phyloP scores from a whole-genome alignment of 2,329 filamentous ascomycete species.

The Fusarium musae region DNA sequence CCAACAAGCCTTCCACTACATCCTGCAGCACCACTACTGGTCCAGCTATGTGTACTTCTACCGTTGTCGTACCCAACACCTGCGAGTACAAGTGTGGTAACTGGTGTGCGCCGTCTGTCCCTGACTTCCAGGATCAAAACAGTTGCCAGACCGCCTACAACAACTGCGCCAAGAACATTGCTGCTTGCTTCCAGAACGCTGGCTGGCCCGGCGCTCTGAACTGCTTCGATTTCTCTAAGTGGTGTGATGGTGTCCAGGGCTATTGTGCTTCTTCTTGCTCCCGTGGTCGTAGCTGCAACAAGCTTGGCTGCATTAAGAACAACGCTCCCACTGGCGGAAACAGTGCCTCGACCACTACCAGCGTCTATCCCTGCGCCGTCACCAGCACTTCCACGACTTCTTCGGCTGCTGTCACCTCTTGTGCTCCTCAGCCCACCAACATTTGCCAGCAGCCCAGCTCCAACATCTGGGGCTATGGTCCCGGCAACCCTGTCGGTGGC shows the following conservation, averaged over 20 bases:
- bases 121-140: conserved; percentile 57
- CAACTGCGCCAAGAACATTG: conserved; percentile 59
- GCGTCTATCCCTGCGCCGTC: conserved; percentile 48
- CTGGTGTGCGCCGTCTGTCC: conserved; percentile 64
- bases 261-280: conserved; percentile 57
- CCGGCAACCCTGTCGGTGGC: conserved; percentile 66
- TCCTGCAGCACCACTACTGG: conserved; percentile 50
- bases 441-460: conserved; percentile 65
- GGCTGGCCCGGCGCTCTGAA: conserved; percentile 60
- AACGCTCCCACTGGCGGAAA: conserved; percentile 53
- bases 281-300: conserved; percentile 51
- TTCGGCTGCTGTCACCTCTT: conserved; percentile 48
- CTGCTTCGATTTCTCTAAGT: conserved; percentile 62
- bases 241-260: conserved; percentile 58
- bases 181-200: conserved; percentile 63
- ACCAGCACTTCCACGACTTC: conserved; percentile 47
- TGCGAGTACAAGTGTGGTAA: conserved; percentile 67
- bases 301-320: conserved; percentile 56
- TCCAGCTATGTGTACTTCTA: conserved; percentile 60
- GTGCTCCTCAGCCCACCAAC: conserved; percentile 60
- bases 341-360: conserved; percentile 50
- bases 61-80: conserved; percentile 55
- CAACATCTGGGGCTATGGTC: conserved; percentile 73
- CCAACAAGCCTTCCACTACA: conserved; percentile 29
- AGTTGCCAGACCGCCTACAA: conserved; percentile 57